Base-by-base conservation (phyloP, 2,329 filamentous ascomycete species). In the Harringtonia lauricola region DNA sequence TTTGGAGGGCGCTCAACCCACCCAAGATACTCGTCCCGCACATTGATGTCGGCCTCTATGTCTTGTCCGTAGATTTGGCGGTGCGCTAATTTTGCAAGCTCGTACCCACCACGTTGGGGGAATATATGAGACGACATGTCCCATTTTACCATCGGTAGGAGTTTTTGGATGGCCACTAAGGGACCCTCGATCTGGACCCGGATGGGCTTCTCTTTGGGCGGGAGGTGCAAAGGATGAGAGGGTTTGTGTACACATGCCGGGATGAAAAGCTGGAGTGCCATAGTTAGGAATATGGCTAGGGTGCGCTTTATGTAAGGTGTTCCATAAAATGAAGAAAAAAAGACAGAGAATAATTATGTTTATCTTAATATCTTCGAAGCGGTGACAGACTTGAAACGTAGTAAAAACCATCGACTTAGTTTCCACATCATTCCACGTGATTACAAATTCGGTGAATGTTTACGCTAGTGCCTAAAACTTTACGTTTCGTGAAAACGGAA, bases 211-310 rank as follows among this genome's bases (percentile, higher is more conserved):
- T 52, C 43, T 14, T 38, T 40, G 18, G 45, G 41, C 30, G 49
- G 48, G 31, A 44, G 34, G 44, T 54, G 51, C 41, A 47, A 37
- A 18, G 33, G 36, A 39, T 44, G 41, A 29, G 46, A 8, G 13
- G 50, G 50, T 36, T 42, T 45, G 39, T 46, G 40, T 28, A 50
- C 41, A 40, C 49, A 53, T 1, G 21, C 17, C 3, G 47, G 51
- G 26, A 53, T 52, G 52, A 53, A 31, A 54, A 59, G 26, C 49
- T 55, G 8, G 49, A 52, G 4, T 15, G 55, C 36, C 42, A 40
- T 41, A 17, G 34, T 21, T 18, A 24, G 29, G 31, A 34, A n/a
- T n/a, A 14, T 7, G 31, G 7, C 17, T 15, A n/a, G n/a, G 14
- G 15, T 14, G 13, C 6, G 31, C 31, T 34, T 34, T 15, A 34